Percentiles rank a stretch among this genome's conserved stretches.
phyloP scores from a whole-genome alignment of 106 monocot genomes.

The Posidonia australis region DNA sequence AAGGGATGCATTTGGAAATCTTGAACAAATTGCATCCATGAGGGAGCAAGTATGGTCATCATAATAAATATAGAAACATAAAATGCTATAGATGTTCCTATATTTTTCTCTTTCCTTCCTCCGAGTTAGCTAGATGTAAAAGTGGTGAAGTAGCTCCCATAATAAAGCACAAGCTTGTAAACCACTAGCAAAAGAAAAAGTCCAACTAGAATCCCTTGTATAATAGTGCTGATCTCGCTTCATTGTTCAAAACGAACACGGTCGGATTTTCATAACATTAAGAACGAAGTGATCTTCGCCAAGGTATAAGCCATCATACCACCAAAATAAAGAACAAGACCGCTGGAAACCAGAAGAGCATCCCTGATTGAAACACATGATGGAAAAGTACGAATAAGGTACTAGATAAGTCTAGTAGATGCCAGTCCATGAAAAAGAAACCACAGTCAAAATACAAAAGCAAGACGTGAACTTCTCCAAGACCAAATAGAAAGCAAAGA shows the following conservation, averaged over 20 bases:
- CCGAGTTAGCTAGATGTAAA: constrained; percentile 10
- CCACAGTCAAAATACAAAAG: too few relatives aligned
- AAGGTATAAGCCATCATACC: constrained; percentile 64
- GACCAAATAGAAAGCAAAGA: too few relatives aligned
- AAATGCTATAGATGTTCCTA: constrained; percentile 45
- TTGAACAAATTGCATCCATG: constrained; percentile 61
- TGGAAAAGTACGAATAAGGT: constrained; percentile 73
- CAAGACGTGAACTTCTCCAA: too few relatives aligned
- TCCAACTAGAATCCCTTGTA: constrained; percentile 75
- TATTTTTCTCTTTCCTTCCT: constrained; percentile 12
- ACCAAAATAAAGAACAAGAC: constrained; percentile 79
- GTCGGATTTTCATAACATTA: constrained; percentile 10
- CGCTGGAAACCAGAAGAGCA: constrained; percentile 68
- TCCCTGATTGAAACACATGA: constrained; percentile 91
- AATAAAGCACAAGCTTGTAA: constrained; percentile 47
- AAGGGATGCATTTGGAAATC: constrained; percentile 75
- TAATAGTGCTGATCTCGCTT: constrained; percentile 53
- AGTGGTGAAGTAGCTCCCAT: constrained; percentile 22
- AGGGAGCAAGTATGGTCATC: constrained; percentile 45
- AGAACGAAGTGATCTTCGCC: constrained; percentile 34
- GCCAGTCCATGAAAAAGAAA: constrained; percentile 55
- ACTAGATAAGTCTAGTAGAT: constrained; percentile 42
- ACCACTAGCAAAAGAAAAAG: constrained; percentile 59
- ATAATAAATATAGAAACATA: constrained; percentile 41
- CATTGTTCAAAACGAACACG: constrained; percentile 22